Percentiles rank a stretch among this genome's conserved stretches.
phyloP scores from a whole-genome alignment of 106 monocot genomes.

The Dioscorea alata region DNA sequence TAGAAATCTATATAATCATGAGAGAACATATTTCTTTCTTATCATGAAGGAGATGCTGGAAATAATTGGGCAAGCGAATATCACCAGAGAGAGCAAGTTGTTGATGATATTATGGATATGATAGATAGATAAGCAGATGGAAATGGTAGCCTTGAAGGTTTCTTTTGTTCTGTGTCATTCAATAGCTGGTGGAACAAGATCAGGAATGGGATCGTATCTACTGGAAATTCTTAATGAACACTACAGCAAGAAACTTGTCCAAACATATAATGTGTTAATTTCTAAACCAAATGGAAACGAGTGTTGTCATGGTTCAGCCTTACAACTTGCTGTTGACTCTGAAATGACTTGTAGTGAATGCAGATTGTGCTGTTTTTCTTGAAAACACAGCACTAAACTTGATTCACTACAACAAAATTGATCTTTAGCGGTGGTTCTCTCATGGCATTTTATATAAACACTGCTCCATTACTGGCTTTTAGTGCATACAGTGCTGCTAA shows the following conservation, averaged over 20 bases:
- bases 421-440: no score
- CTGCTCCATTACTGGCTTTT: no score
- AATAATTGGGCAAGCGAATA: slow-evolving; percentile 99
- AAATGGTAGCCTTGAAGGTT: slow-evolving; percentile 98
- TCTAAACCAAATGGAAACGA: slow-evolving; percentile 96
- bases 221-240: slow-evolving; percentile 94
- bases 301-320: slow-evolving; percentile 96
- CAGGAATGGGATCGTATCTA: slow-evolving; percentile 99
- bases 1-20: slow-evolving; percentile 96
- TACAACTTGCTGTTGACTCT: slow-evolving; percentile 95
- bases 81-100: slow-evolving; percentile 94
- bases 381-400: slow-evolving; percentile 98
- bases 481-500: no score
- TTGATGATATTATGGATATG: slow-evolving; percentile 99
- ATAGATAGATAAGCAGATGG: slow-evolving; percentile 99
- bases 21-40: slow-evolving; percentile 93
- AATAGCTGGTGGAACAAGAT: slow-evolving; percentile 98
- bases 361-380: slow-evolving; percentile 98
- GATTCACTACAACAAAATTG: no score
- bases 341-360: slow-evolving; percentile 89
- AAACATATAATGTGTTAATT: slow-evolving; percentile 98
- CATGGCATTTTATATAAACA: no score
- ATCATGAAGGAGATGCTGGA: slow-evolving; percentile 98
- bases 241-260: slow-evolving; percentile 95
- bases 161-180: slow-evolving; percentile 98